These are phyloP conservation scores for Scalesia atractyloides DNA, from an alignment of 129 eudicot genomes.

Conservation along the genomic window DNA sequence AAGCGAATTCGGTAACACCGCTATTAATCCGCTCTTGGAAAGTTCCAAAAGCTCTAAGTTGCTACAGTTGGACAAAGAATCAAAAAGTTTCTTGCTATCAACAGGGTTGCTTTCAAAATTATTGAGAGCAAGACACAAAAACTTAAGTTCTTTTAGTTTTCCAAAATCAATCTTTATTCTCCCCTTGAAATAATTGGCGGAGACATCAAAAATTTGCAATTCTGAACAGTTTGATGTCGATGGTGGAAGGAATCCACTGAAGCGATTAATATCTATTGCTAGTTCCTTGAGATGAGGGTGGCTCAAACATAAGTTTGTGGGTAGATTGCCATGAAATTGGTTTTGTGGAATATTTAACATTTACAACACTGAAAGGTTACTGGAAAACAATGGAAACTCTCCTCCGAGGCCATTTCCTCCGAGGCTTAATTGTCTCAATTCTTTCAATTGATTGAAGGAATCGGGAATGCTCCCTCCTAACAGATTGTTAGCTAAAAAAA, in stretches of 20 bases:
- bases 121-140: not conserved
- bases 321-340: not conserved
- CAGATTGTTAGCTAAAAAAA: not conserved
- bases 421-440: not conserved
- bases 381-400: not conserved
- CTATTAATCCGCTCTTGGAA: not conserved
- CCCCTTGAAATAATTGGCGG: not conserved
- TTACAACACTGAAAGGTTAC: not conserved
- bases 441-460: not conserved
- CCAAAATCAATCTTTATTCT: not conserved
- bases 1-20: slow-evolving; percentile 27
- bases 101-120: not conserved
- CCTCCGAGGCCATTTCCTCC: not conserved
- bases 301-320: slow-evolving; percentile 6
- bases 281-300: not conserved
- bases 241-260: not conserved
- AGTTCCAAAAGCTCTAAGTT: not conserved
- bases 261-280: not conserved
- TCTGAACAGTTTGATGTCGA: not conserved
- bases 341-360: not conserved
- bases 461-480: slow-evolving; percentile 21
- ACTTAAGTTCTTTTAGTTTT: not conserved
- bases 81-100: slow-evolving; percentile 27
- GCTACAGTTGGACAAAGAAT: slow-evolving; percentile 1
- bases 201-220: not conserved